Evolutionary conservation across 768 basidiomycete species (phyloP).

Genomic region (Tulasnella sp.): DNA sequence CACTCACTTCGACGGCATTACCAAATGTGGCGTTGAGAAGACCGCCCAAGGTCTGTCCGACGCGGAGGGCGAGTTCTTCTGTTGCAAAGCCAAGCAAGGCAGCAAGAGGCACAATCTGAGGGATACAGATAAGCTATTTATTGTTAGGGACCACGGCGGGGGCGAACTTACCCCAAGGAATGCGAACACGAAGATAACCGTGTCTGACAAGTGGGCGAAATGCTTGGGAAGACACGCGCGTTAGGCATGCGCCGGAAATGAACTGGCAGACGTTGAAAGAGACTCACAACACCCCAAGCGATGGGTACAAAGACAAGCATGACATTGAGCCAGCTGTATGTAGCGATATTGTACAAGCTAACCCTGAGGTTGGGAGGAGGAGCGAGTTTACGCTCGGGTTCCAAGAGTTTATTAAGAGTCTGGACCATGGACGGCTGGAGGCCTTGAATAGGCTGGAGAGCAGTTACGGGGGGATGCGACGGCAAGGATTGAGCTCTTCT

Average conservation of each 20-base stretch:
- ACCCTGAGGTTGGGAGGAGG: constrained; percentile 7
- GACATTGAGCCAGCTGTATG: constrained; percentile 8
- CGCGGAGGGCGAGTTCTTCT: constrained; percentile 69
- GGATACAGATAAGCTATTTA: background rate
- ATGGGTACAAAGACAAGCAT: constrained; percentile 11
- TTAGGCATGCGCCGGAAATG: background rate
- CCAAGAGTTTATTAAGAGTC: constrained; percentile 10
- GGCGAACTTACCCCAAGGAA: constrained; percentile 5
- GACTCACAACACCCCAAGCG: constrained; percentile 9
- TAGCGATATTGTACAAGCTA: constrained; percentile 6
- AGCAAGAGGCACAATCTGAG: constrained; percentile 10
- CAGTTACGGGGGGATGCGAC: constrained; percentile 11
- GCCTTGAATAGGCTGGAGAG: background rate
- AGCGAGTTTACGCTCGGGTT: constrained; percentile 10
- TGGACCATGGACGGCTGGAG: constrained; percentile 9
- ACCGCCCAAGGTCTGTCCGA: constrained; percentile 75
- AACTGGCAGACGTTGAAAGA: background rate
- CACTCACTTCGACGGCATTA: constrained; percentile 41
- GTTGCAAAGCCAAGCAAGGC: constrained; percentile 53
- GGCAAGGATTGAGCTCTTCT: constrained; percentile 8
- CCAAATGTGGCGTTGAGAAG: constrained; percentile 59
- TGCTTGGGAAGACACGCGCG: background rate
- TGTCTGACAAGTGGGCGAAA: constrained; percentile 1
- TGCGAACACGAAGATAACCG: constrained; percentile 7
- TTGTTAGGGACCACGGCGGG: background rate